A percentile compares a stretch with the other conserved stretches of the same genome.
These are phyloP conservation scores for Alternaria sp. DNA, from an alignment of 2,329 filamentous ascomycete species.

Conservation along the genomic window DNA sequence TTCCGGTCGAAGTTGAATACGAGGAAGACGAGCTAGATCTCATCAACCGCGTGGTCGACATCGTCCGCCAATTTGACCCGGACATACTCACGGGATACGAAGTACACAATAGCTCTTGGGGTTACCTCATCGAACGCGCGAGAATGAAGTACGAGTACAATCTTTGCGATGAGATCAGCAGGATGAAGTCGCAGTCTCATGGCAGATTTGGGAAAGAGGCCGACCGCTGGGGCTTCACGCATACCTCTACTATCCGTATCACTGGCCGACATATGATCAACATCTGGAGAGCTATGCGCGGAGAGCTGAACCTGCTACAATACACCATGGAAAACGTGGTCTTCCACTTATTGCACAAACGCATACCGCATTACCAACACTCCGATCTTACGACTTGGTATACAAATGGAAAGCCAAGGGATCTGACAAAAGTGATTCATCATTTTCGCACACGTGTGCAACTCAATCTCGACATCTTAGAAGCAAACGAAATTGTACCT, in stretches of 20 bases:
- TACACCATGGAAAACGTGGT: constrained; percentile 97
- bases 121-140: constrained; percentile 91
- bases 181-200: constrained; percentile 83
- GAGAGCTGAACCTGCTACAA: constrained; percentile 88
- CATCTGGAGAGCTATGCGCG: constrained; percentile 93
- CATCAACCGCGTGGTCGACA: constrained; percentile 82
- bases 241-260: constrained; percentile 89
- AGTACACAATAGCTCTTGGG: constrained; percentile 92
- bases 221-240: constrained; percentile 92
- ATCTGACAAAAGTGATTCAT: constrained; percentile 75
- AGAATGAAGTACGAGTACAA: constrained; percentile 86
- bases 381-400: constrained; percentile 84
- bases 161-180: constrained; percentile 87
- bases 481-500: constrained; percentile 85
- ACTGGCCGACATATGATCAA: constrained; percentile 97
- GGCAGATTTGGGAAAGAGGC: constrained; percentile 84
- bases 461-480: constrained; percentile 87
- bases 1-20: constrained; percentile 69
- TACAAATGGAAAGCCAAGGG: constrained; percentile 67
- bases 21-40: constrained; percentile 84
- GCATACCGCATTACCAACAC: constrained; percentile 87
- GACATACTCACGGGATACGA: constrained; percentile 96
- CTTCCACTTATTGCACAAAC: constrained; percentile 85
- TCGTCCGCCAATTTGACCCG: constrained; percentile 83
- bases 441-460: constrained; percentile 79